phyloP scores from a whole-genome alignment of 148 eudicot species.

The Drosera capensis region DNA sequence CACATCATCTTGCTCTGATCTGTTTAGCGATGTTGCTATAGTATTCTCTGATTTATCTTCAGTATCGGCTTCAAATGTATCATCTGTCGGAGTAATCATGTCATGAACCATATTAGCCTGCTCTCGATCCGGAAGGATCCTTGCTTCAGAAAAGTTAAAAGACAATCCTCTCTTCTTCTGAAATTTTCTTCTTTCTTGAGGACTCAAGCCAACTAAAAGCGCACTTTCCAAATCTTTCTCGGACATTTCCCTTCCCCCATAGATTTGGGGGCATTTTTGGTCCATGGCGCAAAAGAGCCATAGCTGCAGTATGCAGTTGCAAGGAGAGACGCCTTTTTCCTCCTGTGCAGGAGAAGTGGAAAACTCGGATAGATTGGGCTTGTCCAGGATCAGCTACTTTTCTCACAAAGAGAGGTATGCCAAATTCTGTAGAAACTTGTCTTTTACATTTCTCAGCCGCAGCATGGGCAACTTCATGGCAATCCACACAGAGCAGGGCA shows the following conservation, averaged over 20 bases:
- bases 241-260: constrained; percentile 77
- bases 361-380: constrained; percentile 20
- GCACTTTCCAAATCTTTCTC: constrained; percentile 72
- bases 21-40: constrained; percentile 11
- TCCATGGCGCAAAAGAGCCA: constrained; percentile 93
- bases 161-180: constrained; percentile 50
- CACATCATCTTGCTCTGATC: constrained; percentile 10
- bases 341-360: constrained; percentile 18
- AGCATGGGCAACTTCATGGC: constrained; percentile 95
- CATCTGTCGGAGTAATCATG: not conserved
- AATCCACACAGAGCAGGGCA: constrained; percentile 90
- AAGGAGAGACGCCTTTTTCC: constrained; percentile 79
- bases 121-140: constrained; percentile 9
- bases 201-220: constrained; percentile 74
- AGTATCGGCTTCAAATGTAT: constrained; percentile 5
- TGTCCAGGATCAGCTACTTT: constrained; percentile 51
- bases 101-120: constrained; percentile 6
- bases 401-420: constrained; percentile 72
- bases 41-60: constrained; percentile 9
- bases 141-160: constrained; percentile 17
- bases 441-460: constrained; percentile 86
- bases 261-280: constrained; percentile 70
- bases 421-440: constrained; percentile 59
- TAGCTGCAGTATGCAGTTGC: constrained; percentile 74
- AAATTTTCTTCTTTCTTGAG: constrained; percentile 61